phyloP scores from a whole-genome alignment of 2,329 filamentous ascomycete species.

The Scedosporium boydii region DNA sequence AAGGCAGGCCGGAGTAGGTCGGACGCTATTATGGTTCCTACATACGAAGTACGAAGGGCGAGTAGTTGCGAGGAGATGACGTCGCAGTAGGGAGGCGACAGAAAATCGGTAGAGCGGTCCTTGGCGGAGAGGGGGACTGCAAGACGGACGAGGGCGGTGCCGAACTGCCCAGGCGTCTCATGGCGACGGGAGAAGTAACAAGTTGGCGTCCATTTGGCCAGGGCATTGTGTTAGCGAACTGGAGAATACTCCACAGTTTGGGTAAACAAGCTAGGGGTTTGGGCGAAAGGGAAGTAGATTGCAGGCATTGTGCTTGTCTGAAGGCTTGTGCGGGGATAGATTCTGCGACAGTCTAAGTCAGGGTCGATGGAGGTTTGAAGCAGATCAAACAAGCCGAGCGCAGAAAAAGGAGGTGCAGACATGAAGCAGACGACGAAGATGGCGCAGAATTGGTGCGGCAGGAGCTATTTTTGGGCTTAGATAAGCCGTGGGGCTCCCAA shows the following conservation, averaged over 20 bases:
- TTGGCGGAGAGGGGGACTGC: background rate
- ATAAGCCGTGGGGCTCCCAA: background rate
- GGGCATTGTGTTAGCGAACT: background rate
- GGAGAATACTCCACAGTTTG: background rate
- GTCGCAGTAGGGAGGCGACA: background rate
- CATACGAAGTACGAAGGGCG: no score
- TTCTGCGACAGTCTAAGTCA: background rate
- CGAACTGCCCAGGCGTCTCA: slow-evolving; percentile 4
- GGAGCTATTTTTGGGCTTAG: slow-evolving; percentile 1
- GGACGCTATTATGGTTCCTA: background rate
- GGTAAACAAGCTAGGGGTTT: background rate
- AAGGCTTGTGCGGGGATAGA: background rate
- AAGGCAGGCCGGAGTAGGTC: background rate
- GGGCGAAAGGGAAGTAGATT: background rate
- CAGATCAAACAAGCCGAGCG: slow-evolving; percentile 1
- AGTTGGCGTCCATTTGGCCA: background rate
- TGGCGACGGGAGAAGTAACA: background rate
- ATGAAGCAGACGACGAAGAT: background rate
- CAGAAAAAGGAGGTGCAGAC: background rate
- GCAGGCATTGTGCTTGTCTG: background rate
- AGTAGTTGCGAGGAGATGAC: background rate
- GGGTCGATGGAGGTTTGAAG: background rate
- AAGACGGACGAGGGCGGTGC: background rate
- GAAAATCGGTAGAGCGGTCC: background rate
- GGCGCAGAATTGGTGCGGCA: background rate